Conservation (phyloP, 495 filamentous ascomycete genomes). For the Penicillium egyptiacum region DNA sequence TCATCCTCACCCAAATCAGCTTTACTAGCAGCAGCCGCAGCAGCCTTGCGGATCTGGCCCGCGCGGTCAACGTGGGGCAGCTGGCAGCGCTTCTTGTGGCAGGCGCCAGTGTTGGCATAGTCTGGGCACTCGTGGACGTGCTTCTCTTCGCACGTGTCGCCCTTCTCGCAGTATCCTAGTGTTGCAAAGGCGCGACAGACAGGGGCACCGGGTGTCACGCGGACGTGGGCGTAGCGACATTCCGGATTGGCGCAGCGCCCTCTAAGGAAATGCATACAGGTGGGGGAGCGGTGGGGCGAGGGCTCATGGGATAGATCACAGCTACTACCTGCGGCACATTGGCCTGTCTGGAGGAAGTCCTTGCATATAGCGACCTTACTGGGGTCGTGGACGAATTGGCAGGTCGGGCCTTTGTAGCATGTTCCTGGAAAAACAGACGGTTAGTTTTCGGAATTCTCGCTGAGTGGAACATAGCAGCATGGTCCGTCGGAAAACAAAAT, state of each 20-base stretch:
- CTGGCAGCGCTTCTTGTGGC: conserved; percentile 79
- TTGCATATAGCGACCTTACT: conserved; percentile 90
- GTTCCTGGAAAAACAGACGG: conserved; percentile 56
- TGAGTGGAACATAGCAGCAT: conserved; percentile 10
- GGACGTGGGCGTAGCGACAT: conserved; percentile 88
- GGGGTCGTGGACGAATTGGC: conserved; percentile 81
- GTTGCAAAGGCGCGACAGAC: conserved; percentile 84
- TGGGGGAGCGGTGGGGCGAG: conserved; percentile 78
- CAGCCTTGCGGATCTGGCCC: conserved; percentile 62
- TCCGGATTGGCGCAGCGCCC: conserved; percentile 86
- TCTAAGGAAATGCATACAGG: conserved; percentile 86
- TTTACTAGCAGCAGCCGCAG: conserved; percentile 39
- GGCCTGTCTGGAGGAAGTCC: conserved; percentile 75
- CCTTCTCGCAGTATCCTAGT: conserved; percentile 88
- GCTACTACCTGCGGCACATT: conserved; percentile 73
- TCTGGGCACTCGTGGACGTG: conserved; percentile 92
- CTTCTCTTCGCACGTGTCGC: conserved; percentile 72
- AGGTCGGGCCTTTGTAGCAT: conserved; percentile 76
- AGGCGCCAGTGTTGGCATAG: conserved; percentile 85
- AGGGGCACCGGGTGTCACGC: conserved; percentile 74
- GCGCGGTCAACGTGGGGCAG: conserved; percentile 88
- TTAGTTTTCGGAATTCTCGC: conserved; percentile 23
- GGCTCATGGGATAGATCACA: conserved; percentile 95
- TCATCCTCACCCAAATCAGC: conserved; percentile 55
- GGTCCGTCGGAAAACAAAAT: conserved; percentile 43